Evolutionary conservation across 2,329 filamentous ascomycete genomes (phyloP).

Genomic region (Teratosphaeria gauchensis): DNA sequence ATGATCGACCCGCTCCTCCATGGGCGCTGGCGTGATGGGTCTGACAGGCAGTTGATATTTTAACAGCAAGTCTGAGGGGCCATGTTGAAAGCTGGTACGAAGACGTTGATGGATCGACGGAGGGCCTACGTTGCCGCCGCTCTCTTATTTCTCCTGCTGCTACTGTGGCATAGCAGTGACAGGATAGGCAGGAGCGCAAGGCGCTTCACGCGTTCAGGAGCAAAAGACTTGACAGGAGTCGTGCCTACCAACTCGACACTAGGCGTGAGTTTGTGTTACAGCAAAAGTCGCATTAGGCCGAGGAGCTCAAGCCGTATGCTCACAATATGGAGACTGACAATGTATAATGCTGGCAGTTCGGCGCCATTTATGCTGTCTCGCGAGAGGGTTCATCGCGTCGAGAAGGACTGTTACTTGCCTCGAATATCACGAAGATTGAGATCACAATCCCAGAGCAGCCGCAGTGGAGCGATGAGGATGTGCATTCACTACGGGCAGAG

Average conservation of each 20-base stretch:
- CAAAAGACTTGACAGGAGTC: background rate
- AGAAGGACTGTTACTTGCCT: conserved; percentile 27
- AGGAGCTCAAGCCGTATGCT: background rate
- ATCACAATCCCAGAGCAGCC: conserved; percentile 31
- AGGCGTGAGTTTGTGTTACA: conserved; percentile 6
- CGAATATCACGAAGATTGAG: conserved; percentile 29
- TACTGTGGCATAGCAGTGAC: background rate
- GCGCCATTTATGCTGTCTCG: conserved; percentile 31
- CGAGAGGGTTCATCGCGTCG: conserved; percentile 25
- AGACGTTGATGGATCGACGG: background rate
- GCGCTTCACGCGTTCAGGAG: background rate
- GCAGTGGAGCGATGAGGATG: conserved; percentile 27
- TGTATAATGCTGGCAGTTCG: conserved; percentile 18
- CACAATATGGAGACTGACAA: background rate
- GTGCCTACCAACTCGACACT: conserved; percentile 11
- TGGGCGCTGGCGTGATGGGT: background rate
- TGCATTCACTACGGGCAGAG: conserved; percentile 19
- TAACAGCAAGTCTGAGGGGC: background rate
- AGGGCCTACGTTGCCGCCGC: background rate
- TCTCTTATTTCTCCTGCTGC: background rate
- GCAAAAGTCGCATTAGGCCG: background rate
- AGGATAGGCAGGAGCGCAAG: background rate
- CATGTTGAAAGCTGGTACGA: background rate
- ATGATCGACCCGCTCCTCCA: background rate
- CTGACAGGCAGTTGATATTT: background rate